phyloP scores from a whole-genome alignment of 2,329 filamentous ascomycete species.

The Colletotrichum cuscutae region DNA sequence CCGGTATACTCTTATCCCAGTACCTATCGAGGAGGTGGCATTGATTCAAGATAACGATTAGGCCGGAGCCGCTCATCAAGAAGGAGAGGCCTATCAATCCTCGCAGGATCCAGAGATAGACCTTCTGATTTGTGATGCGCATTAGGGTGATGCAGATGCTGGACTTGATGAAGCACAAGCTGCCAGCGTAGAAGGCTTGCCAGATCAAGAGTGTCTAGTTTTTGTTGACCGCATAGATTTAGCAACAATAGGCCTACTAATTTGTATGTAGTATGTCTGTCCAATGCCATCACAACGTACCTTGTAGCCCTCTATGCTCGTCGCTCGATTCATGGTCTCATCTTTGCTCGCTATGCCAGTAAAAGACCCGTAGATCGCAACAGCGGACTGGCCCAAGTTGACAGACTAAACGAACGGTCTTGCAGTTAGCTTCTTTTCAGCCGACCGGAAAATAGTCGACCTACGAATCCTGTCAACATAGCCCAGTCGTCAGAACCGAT shows the following conservation, averaged over 20 bases:
- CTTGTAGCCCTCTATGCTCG: not conserved
- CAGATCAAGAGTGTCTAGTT: not conserved
- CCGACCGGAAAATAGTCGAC: too few species aligned
- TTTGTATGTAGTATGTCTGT: not conserved
- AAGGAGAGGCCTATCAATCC: not conserved
- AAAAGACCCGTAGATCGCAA: not conserved
- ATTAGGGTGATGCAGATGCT: constrained; percentile 43
- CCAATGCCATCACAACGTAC: not conserved
- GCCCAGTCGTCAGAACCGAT: not conserved
- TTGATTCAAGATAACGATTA: constrained; percentile 37
- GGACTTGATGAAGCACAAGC: constrained; percentile 36
- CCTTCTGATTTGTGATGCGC: constrained; percentile 37
- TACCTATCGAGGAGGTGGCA: constrained; percentile 41
- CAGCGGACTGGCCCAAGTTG: not conserved
- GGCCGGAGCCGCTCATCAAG: constrained; percentile 36
- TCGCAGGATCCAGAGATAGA: constrained; percentile 34
- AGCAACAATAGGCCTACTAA: not conserved
- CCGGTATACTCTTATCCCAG: constrained; percentile 36
- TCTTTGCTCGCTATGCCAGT: not conserved
- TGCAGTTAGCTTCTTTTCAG: too few species aligned
- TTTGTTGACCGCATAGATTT: not conserved
- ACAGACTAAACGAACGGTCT: too few species aligned
- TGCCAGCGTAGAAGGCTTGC: not conserved
- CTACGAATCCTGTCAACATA: not conserved
- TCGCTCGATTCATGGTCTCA: not conserved